Base-by-base conservation (phyloP, 2,329 filamentous ascomycete genomes). In the Tolypocladium tundrense region DNA sequence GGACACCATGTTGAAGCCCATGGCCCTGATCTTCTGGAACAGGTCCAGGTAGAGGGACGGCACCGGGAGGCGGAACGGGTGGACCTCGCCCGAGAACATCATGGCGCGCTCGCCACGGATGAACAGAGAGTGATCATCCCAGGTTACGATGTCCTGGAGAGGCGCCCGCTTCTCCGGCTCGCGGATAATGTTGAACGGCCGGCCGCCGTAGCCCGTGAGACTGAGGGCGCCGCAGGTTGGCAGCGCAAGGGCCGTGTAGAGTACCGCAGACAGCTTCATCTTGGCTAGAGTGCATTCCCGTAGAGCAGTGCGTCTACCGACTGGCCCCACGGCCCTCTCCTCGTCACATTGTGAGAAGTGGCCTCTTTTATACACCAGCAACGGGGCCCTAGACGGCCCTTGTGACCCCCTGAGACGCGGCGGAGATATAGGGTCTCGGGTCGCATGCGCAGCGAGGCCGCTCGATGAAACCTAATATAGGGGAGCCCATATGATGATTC, bases 21-120 rank as follows among this genome's bases (percentile, higher is more conserved):
- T 73, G 0, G 88, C 86, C 70, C 88, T 91, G 70, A 93, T 84
- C 72, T 95, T 95, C 66, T 94, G 86, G 64, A 95, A 87, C 2
- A 93, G 68, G 63, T 93, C 90, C 10, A 88, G 76, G 76, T 86
- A 80, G 0, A 80, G 67, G 0, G 70, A 72, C 0, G 77, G 75
- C 0, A 78, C 75, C 0, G 78, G 77, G 1, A 79, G 69, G 1
- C 78, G 73, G 57, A 78, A 91, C 0, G 88, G 87, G 67, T 92
- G 88, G 3, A 91, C 80, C 67, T 92, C 88, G 43, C 85, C 88
- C 48, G 83, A 86, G 69, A 87, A 91, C 41, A 92, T 77, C 67
- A 90, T 83, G 51, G 88, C 74, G 11, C 88, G 80, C 66, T 91
- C 82, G 11, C 88, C 88, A 60, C 81, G 77, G 60, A 92, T 79